Evolutionary conservation across 2,329 filamentous ascomycete genomes (phyloP).

Genomic region (Sclerotinia spermophila): DNA sequence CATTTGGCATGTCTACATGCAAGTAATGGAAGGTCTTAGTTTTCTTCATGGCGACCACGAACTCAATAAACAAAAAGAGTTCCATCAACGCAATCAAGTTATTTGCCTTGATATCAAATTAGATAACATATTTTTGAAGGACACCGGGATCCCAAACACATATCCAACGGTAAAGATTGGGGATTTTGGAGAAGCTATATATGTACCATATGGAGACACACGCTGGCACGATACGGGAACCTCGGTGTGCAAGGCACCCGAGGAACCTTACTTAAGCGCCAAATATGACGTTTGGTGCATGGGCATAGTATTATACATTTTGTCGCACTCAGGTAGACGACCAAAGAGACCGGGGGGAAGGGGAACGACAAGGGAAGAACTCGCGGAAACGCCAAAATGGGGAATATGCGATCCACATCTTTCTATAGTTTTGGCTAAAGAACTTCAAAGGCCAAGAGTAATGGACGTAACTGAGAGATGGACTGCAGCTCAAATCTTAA

Average conservation of each 20-base stretch:
- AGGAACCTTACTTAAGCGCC: background rate
- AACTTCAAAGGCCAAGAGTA: constrained; percentile 3
- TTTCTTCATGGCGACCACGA: constrained; percentile 12
- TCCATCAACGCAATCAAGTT: constrained; percentile 5
- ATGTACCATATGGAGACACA: background rate
- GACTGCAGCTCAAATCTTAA: background rate
- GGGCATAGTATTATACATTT: background rate
- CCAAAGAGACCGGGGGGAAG: background rate
- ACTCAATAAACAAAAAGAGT: background rate
- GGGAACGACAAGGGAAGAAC: background rate
- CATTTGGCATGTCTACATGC: constrained; percentile 5
- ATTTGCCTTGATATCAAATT: constrained; percentile 1
- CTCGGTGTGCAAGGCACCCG: background rate
- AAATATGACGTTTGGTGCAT: constrained; percentile 14
- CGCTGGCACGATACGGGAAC: background rate
- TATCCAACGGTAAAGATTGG: constrained; percentile 11
- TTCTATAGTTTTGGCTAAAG: background rate
- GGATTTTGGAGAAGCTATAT: constrained; percentile 13
- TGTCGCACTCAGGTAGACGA: background rate
- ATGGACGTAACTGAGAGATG: background rate
- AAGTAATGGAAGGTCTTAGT: background rate
- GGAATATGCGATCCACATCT: background rate
- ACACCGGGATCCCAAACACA: background rate
- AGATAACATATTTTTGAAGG: constrained; percentile 11
- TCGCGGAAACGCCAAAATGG: background rate